A percentile compares a stretch with the other conserved stretches of the same genome.
Evolutionary conservation across 148 eudicot species (phyloP).

Genomic region (Vaccinium myrtillus): DNA sequence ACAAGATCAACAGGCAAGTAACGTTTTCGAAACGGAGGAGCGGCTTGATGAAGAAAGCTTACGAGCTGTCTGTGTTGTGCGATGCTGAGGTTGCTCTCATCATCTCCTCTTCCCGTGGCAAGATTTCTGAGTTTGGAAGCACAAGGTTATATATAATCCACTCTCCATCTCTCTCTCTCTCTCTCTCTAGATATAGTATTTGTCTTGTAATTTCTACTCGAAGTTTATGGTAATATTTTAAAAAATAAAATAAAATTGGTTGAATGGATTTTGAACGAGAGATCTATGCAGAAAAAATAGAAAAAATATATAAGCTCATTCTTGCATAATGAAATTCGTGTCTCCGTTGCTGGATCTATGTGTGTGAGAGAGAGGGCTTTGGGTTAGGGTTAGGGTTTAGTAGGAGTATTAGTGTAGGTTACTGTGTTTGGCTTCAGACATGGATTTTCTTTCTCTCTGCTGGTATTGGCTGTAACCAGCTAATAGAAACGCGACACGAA

Average conservation of each 20-base stretch:
- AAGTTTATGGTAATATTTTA: too few species aligned
- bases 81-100: conserved; percentile 4
- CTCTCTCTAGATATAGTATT: neutral
- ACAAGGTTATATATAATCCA: neutral
- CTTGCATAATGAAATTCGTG: too few species aligned
- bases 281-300: too few species aligned
- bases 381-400: neutral
- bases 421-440: neutral
- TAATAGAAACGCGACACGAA: neutral
- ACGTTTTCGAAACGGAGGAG: conserved; percentile 3
- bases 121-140: conserved; percentile 5
- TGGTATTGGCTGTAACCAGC: neutral
- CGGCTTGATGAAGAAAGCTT: conserved; percentile 5
- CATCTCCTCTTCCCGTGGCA: neutral
- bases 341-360: too few species aligned
- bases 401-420: neutral
- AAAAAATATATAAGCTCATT: too few species aligned
- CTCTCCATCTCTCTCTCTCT: neutral
- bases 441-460: neutral
- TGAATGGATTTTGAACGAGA: neutral
- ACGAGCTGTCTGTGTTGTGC: conserved; percentile 3
- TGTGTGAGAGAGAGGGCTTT: neutral
- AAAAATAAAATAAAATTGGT: neutral
- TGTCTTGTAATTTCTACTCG: neutral
- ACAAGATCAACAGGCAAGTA: conserved; percentile 8